Evolutionary conservation across 2,329 filamentous ascomycete genomes (phyloP), one percentile per base, ranked within the genome.

Genomic region (Orbilia blumenaviensis): DNA sequence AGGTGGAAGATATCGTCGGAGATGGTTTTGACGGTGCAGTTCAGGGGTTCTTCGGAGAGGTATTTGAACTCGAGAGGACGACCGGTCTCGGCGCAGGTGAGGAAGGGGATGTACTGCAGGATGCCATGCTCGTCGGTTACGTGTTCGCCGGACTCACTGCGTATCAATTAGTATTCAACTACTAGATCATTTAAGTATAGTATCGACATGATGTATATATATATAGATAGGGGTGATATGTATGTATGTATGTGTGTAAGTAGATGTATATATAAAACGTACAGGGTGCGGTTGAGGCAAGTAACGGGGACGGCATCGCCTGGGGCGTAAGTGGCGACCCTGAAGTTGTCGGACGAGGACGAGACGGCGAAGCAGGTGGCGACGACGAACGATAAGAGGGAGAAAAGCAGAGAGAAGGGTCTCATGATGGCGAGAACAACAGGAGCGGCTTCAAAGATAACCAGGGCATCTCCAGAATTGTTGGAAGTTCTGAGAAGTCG

Each of bases 141-240:
- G 85, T 96, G 93, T 83, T 96, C 93, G 82, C 93, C 93, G 7
- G 92, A 95, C 80, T 96, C 92, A 81, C 92, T 95, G 81, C 8
- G 9, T 41, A 42, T 27, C 3, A 21, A 36, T 72, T 29, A 71
- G 67, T 42, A 29, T n/a, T 14, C 36, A 38, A 9, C 12, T 32
- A 34, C 32, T 12, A 34, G 8, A 34, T 12, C 6, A 34, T 8
- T n/a, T n/a, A n/a, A 34, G 18, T 7, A 3, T 14, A 18, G 18
- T 12, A 29, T 25, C 4, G 38, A 50, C 4, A 16, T n/a, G 14
- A 1, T 34, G 14, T 32, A 8, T 34, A 34, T 34, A 2, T 8
- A 2, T 9, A 12, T 34, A 25, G 38, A 23, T 16, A 60, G 25
- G 14, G n/a, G n/a, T 34, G 14, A 68, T 36, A 36, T 23, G 14